Conservation (phyloP, 345 rosid species). For the Odontarrhena argentea region DNA sequence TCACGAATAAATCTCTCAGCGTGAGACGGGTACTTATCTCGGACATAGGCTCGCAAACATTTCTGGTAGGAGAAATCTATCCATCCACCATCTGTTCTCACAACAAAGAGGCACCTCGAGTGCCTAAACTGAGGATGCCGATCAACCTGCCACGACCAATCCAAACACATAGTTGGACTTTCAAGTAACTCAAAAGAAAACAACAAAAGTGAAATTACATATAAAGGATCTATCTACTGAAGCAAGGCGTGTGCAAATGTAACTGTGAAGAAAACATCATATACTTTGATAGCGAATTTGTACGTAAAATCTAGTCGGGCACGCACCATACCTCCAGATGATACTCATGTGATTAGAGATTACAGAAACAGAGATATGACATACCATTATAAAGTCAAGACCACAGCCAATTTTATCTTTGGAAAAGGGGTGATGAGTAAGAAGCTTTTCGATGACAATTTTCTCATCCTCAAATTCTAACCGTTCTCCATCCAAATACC, state of each 20-base stretch:
- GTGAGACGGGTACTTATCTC: constrained; percentile 64
- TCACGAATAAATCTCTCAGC: constrained; percentile 81
- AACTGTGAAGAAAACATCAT: no score
- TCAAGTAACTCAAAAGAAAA: not conserved
- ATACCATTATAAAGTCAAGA: constrained; percentile 74
- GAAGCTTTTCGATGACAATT: constrained; percentile 66
- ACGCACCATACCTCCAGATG: not conserved
- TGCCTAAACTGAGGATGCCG: constrained; percentile 81
- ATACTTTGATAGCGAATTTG: no score
- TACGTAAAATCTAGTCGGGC: not conserved
- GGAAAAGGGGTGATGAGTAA: constrained; percentile 67
- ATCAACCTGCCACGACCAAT: constrained; percentile 65
- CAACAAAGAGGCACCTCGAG: constrained; percentile 88
- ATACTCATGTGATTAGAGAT: not conserved
- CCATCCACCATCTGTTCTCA: constrained; percentile 91
- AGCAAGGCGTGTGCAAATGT: no score
- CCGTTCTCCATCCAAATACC: constrained; percentile 74
- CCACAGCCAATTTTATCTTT: constrained; percentile 89
- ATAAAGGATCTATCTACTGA: not conserved
- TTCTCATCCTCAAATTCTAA: constrained; percentile 67
- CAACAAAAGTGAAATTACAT: not conserved
- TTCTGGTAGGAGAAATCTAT: constrained; percentile 96
- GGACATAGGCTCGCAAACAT: constrained; percentile 78
- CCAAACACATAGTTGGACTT: not conserved
- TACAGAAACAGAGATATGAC: constrained; percentile 18